Evolutionary conservation across 1,284 basidiomycete genomes (phyloP).

Genomic region (Ustilago shanxiensis): DNA sequence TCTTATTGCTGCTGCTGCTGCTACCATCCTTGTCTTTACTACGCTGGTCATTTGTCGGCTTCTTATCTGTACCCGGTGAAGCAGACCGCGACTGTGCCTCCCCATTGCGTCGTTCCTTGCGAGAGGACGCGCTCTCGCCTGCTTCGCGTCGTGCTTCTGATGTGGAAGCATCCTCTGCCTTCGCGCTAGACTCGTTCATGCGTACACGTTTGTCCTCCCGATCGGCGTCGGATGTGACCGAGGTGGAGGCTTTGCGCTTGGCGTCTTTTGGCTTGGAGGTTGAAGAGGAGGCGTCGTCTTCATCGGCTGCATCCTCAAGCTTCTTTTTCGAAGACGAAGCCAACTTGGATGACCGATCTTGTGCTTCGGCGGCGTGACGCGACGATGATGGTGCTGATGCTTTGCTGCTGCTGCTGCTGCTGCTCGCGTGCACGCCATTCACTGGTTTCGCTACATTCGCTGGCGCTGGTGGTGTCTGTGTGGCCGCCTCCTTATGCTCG

Average conservation of each 20-base stretch:
- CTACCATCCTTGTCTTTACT: slow-evolving; percentile 42
- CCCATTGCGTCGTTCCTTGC: slow-evolving; percentile 32
- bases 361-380: slow-evolving; percentile 15
- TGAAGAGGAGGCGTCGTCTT: slow-evolving; percentile 19
- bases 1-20: slow-evolving; percentile 48
- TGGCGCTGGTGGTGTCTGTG: slow-evolving; percentile 33
- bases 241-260: slow-evolving; percentile 55
- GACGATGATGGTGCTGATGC: slow-evolving; percentile 12
- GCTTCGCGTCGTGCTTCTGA: slow-evolving; percentile 14
- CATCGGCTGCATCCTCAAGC: slow-evolving; percentile 48
- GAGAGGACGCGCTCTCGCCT: slow-evolving; percentile 20
- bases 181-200: slow-evolving; percentile 21
- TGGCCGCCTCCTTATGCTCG: slow-evolving; percentile 42
- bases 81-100: slow-evolving; percentile 33
- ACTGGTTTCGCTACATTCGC: slow-evolving; percentile 17
- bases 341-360: slow-evolving; percentile 35
- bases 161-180: slow-evolving; percentile 25
- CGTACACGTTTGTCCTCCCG: slow-evolving; percentile 52
- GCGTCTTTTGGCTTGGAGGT: slow-evolving; percentile 37
- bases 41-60: slow-evolving; percentile 17
- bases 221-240: slow-evolving; percentile 36
- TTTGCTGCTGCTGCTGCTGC: slow-evolving; percentile 8
- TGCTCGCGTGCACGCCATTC: slow-evolving; percentile 38
- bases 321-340: slow-evolving; percentile 60
- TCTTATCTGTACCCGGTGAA: slow-evolving; percentile 36